phyloP scores from a whole-genome alignment of 345 rosid genomes.

The Rhodamnia argentea region DNA sequence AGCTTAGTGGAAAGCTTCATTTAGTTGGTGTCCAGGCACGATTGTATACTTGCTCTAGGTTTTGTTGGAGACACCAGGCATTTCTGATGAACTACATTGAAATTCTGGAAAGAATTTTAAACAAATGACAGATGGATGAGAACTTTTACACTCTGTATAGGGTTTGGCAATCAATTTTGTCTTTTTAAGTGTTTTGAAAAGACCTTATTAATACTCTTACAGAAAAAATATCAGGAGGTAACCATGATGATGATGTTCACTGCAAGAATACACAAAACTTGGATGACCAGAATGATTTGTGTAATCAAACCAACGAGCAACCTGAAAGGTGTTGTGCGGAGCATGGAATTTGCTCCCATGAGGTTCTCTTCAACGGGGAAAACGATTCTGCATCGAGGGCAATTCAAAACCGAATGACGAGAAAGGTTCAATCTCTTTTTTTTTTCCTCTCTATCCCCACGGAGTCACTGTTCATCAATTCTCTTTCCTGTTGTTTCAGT shows the following conservation, averaged over 20 bases:
- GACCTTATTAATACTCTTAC: neutral
- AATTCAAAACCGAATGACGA: constrained; percentile 38
- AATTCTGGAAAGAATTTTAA: neutral
- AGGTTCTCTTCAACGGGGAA: constrained; percentile 61
- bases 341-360: constrained; percentile 84
- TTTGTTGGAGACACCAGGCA: neutral
- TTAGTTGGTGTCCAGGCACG: neutral
- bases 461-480: neutral
- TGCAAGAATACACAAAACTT: constrained; percentile 20
- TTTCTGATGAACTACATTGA: neutral
- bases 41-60: neutral
- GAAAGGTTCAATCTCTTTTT: constrained; percentile 43
- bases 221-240: constrained; percentile 31
- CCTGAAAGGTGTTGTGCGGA: constrained; percentile 29
- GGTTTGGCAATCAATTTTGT: neutral
- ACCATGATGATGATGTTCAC: constrained; percentile 17
- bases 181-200: neutral
- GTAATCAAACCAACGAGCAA: constrained; percentile 22
- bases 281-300: constrained; percentile 18
- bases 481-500: neutral
- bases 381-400: constrained; percentile 18
- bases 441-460: neutral
- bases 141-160: neutral
- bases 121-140: neutral
- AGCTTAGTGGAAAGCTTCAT: neutral